Evolutionary conservation across 1,139 yeast species (phyloP).

Genomic region (Kazachstania sp.): DNA sequence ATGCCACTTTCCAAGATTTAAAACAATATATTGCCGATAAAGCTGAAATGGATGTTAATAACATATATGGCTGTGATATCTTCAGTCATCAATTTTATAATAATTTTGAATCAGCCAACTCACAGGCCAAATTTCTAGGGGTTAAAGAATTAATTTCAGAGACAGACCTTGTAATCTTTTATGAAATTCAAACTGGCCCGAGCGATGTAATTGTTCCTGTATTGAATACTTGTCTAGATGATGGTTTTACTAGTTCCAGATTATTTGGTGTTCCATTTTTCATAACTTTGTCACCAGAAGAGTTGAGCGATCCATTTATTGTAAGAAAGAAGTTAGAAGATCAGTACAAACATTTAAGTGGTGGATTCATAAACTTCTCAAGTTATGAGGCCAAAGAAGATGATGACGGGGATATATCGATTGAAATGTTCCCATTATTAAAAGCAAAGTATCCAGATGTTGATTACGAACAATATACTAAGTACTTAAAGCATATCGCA

Average conservation of each 20-base stretch:
- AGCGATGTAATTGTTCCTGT: slow-evolving; percentile 63
- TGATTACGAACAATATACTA: slow-evolving; percentile 9
- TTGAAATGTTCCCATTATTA: slow-evolving; percentile 19
- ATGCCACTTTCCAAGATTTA: slow-evolving; percentile 58
- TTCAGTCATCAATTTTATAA: slow-evolving; percentile 62
- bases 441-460: slow-evolving; percentile 14
- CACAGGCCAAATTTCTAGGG: slow-evolving; percentile 53
- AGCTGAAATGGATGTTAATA: slow-evolving; percentile 36
- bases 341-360: slow-evolving; percentile 36
- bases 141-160: slow-evolving; percentile 60
- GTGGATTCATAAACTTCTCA: slow-evolving; percentile 25
- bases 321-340: slow-evolving; percentile 50
- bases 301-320: slow-evolving; percentile 43
- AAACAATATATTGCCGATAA: slow-evolving; percentile 51
- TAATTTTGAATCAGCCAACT: slow-evolving; percentile 55
- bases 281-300: slow-evolving; percentile 44
- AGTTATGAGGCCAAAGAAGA: slow-evolving; percentile 3
- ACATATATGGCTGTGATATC: slow-evolving; percentile 59
- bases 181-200: slow-evolving; percentile 44
- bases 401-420: background rate
- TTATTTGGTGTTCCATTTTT: slow-evolving; percentile 72
- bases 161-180: slow-evolving; percentile 58
- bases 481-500: slow-evolving; percentile 13
- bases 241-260: slow-evolving; percentile 32
- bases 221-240: slow-evolving; percentile 44